Evolutionary conservation across 1,284 basidiomycete genomes (phyloP), one percentile per base, ranked within the genome.

Genomic region (Takashimella koratensis): DNA sequence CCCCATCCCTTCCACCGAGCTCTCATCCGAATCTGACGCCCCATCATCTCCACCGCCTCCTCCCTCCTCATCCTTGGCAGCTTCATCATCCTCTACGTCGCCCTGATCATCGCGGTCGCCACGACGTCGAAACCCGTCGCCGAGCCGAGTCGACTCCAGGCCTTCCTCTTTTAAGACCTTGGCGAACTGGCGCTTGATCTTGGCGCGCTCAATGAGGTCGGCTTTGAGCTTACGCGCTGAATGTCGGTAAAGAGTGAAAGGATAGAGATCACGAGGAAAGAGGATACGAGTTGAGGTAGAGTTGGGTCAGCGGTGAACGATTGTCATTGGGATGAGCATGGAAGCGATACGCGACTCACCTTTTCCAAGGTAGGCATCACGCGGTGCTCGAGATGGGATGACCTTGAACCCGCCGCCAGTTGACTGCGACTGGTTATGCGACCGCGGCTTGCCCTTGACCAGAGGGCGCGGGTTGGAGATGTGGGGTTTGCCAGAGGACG

Each of bases 141-240:
- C 62, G 20, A 77, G 54, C 46, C 76, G 62, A 5, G 61, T 55
- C 5, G 65, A 68, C 27, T 58, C 54, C 56, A 76, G 70, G 11
- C 76, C 76, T 61, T 79, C 78, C 25, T 67, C 60, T 54, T 77
- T 73, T 19, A 79, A 68, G 51, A 77, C 71, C 64, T 78, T 79
- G 50, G 75, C 79, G 60, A 76, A 81, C 19, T 70, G 68, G 60
- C 78, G 76, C 68, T 81, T 81, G 51, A 79, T 70, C 63, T 79
- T 79, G 30, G 80, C 79, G 46, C 78, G 77, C 59, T 76, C 68
- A 56, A 81, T 80, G 49, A 81, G 66, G 27, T 77, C 76, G 19
- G 76, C 75, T 60, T 81, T 80, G 66, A 79, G 77, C 60, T 78
- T 78, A 49, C 79, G 75, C 23, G 78, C 79, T 78, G 66, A 12